Evolutionary conservation across 1,284 basidiomycete species (phyloP), one percentile per base, ranked within the genome.

Genomic region (Vanrija sp.): DNA sequence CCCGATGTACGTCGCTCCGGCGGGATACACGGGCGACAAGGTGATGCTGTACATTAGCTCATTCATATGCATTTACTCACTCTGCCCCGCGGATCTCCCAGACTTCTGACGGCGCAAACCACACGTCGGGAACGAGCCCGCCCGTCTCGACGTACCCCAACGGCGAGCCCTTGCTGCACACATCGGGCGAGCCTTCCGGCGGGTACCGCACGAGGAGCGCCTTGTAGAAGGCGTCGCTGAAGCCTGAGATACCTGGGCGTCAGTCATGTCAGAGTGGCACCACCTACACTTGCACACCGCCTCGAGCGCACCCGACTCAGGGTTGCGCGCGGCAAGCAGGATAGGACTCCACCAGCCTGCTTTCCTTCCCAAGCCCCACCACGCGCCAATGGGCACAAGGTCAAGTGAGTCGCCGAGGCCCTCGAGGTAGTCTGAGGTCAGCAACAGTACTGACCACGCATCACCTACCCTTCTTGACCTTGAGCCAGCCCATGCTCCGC

Each of bases 11-110:
- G 86, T 85, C 46, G 83, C 78, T 0, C 89, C 91, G 9, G 92
- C 92, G 2, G 87, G 80, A 26, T 93, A 96, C 14, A 93, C 85
- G 0, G 92, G 93, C 51, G 90, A 93, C 42, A 92, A 76, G 0
- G 93, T 94, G 62, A 95, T 83, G 69, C 89, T 91, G 63, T 3
- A 23, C 19, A 48, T 38, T 38, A 19, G 46, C 19, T 19, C 9
- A 18, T 34, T 3, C 4, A 42, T 9, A 15, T 44, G 6, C 21
- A 28, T 18, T 5, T 18, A 69, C 76, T 61, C 53, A 90, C 88
- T 94, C 91, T 51, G 93, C 91, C 18, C 91, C 91, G 21, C 88
- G 83, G 57, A 96, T 87, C 77, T 95, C 91, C 91, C 91, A 94
- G 6, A 93, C 89, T 71, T 94, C 89, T 55, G 79, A 78, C 5